Conservation (phyloP, 352 stramenopile species). For the Globisporangium barbulae region DNA sequence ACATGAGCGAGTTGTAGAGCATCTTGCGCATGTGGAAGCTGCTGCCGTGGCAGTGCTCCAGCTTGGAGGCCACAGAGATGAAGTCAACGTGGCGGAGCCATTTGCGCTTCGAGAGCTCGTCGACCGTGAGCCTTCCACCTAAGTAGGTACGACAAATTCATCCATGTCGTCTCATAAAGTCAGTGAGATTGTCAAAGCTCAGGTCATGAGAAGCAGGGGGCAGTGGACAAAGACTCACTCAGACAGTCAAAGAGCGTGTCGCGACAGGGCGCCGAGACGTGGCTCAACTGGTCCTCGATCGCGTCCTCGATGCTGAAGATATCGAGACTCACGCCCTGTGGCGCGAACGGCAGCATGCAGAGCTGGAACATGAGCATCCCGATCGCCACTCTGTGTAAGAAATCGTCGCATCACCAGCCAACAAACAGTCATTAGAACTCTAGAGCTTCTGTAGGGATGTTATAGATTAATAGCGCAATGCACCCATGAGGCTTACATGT, state of each 20-base stretch:
- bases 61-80: constrained; percentile 34
- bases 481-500: constrained; percentile 53
- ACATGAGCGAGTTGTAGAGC: constrained; percentile 38
- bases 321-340: constrained; percentile 22
- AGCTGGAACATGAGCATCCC: constrained; percentile 65
- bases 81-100: constrained; percentile 63
- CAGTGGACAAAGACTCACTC: constrained; percentile 34
- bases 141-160: background rate
- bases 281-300: constrained; percentile 48
- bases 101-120: constrained; percentile 40
- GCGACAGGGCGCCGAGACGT: constrained; percentile 39
- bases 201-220: background rate
- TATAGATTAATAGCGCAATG: too few relatives aligned
- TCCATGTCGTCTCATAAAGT: too few relatives aligned
- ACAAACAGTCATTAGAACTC: background rate
- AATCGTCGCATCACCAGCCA: background rate
- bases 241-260: constrained; percentile 48
- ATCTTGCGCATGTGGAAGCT: constrained; percentile 15
- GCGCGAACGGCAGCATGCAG: constrained; percentile 38
- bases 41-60: constrained; percentile 19
- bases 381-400: constrained; percentile 34
- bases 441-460: too few relatives aligned
- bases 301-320: constrained; percentile 29
- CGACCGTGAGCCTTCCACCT: constrained; percentile 35
- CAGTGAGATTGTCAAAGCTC: constrained; percentile 4